Conservation (phyloP, 768 basidiomycete species). For the Leucocoprinus sp. region DNA sequence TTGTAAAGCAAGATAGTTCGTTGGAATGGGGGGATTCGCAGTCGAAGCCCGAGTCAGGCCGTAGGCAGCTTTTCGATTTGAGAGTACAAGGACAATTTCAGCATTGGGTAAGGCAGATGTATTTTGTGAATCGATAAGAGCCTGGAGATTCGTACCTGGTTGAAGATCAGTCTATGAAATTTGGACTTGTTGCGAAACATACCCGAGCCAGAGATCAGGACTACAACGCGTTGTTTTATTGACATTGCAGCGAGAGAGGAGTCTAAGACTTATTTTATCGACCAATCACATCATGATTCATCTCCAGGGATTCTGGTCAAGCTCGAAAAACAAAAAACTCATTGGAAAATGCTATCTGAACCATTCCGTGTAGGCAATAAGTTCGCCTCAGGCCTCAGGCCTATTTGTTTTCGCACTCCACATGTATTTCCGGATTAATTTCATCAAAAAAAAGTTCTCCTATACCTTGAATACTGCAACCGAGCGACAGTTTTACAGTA, state of each 20-base stretch:
- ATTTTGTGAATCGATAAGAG: slow-evolving; percentile 81
- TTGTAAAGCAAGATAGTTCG: slow-evolving; percentile 75
- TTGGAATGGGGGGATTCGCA: slow-evolving; percentile 71
- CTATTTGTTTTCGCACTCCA: too few species aligned
- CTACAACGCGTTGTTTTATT: slow-evolving; percentile 27
- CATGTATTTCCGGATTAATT: too few species aligned
- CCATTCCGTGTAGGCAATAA: too few species aligned
- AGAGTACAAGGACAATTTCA: slow-evolving; percentile 73
- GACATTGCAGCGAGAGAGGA: slow-evolving; percentile 12
- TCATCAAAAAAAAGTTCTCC: too few species aligned
- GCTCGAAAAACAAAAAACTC: too few species aligned
- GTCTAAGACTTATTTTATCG: background rate
- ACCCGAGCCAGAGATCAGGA: slow-evolving; percentile 51
- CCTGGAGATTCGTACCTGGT: slow-evolving; percentile 91
- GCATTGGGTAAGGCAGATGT: slow-evolving; percentile 68
- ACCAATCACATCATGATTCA: background rate
- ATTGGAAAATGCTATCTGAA: too few species aligned
- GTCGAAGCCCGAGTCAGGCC: slow-evolving; percentile 75
- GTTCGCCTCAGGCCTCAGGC: too few species aligned
- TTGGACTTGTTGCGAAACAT: slow-evolving; percentile 14
- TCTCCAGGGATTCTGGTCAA: too few species aligned
- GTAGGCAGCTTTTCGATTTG: slow-evolving; percentile 86
- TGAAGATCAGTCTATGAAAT: slow-evolving; percentile 5
- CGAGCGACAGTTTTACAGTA: too few species aligned
- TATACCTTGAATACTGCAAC: too few species aligned